Evolutionary conservation across 2,329 filamentous ascomycete genomes (phyloP), one percentile per base, ranked within the genome.

Genomic region (Plectosphaerella cucumerina): DNA sequence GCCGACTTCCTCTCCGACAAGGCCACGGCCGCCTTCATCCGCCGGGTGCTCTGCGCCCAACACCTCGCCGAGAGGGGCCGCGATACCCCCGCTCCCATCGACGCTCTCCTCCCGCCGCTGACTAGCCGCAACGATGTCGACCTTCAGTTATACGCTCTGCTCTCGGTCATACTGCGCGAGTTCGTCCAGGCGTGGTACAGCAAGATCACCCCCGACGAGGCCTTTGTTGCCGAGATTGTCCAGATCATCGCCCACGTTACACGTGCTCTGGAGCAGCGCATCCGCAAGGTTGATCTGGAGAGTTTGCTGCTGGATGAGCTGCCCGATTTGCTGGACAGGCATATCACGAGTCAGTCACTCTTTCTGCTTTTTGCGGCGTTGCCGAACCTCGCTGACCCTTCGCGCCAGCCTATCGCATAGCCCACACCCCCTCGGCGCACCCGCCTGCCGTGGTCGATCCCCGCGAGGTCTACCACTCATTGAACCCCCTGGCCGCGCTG

Each of bases 51-150:
- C 45, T 96, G 90, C 67, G 81, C 87, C n/a, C 85, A 90, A 59
- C 78, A 85, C 50, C 73, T 77, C 44, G 65, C 74, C 58, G 74
- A 87, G 70, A 75, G 86, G 59, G 80, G 79, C 43, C 69, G 70
- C 52, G 70, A 70, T 54, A 70, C 72, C 15, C 70, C 73, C n/a
- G 68, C 72, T 26, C 81, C 89, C 46, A 85, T 96, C 59, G 85
- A 95, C 53, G 87, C 92, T 59, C 75, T 96, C 42, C 75, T 99
- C 44, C 94, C 93, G 53, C 91, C 92, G 37, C 77, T 99, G 62
- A 97, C 93, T 46, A 96, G 91, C 73, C 91, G 90, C 48, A 96
- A 96, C 67, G 90, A 95, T 60, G 84, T 97, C 53, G 94, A 99
- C 68, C 74, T 95, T 51, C 89, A 99, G 70, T 80, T 99, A 5